Evolutionary conservation across 108 stramenopile genomes (phyloP), one percentile per base, ranked within the genome.

Genomic region (Ochromonas danica): DNA sequence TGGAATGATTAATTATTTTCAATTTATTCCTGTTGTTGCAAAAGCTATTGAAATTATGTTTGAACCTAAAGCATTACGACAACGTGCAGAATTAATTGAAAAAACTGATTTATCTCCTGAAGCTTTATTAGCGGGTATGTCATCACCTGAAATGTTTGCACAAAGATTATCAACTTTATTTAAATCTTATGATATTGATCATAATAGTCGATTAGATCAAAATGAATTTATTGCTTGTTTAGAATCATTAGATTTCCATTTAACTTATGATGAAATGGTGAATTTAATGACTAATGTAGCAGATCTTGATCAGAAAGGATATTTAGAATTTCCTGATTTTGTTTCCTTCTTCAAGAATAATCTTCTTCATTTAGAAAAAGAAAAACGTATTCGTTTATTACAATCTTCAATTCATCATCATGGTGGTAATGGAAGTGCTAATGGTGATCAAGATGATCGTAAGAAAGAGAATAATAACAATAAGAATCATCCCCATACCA

Each of bases 1-100:
- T 39, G 82, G 83, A 31, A 80, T 81, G 82, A 82, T 87, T 27
- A 80, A 87, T 63, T 87, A 87, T 77, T 43, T 84, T 42, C 85
- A 87, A 61, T 87, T 87, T 71, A 79, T 86, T 62, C 87, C 87
- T 28, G 42, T 86, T 25, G 79, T 82, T 6, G 72, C 83, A 0
- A 82, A 82, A 75, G 81, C 83, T 1, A 82, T 83, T 42, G 83
- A 83, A 42, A 40, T 78, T 1, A 83, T 83, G 65, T 83, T 83
- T 78, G 79, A 83, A n/a, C 81, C 83, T 17, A 75, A 60, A 60
- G 72, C 72, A 27, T 60, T 75, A 31, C 72, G 72, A 27, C 72
- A 75, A 41, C 72, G 72, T 60, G 72, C 72, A 33, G 72, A 75
- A 36, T 41, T 75, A 10, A 75, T 75, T 60, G 72, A 27, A 10